phyloP scores from a whole-genome alignment of 1,284 basidiomycete species.

The Lentinus polychrous region DNA sequence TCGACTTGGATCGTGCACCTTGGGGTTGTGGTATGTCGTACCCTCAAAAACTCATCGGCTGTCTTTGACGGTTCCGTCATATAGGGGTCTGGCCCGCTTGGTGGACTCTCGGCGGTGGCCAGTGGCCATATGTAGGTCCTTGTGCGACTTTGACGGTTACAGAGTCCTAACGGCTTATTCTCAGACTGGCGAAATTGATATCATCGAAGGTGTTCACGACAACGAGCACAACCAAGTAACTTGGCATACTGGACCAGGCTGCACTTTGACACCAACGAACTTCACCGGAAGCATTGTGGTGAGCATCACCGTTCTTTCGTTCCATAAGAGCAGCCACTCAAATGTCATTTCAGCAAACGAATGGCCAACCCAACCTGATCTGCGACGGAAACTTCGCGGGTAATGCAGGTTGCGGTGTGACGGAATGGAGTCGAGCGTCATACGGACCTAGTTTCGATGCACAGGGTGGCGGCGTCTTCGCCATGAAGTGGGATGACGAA shows the following conservation, averaged over 20 bases:
- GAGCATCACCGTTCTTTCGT: constrained; percentile 16
- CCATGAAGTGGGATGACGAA: constrained; percentile 72
- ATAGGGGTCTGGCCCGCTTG: constrained; percentile 64
- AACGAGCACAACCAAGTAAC: constrained; percentile 73
- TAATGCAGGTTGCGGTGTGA: constrained; percentile 66
- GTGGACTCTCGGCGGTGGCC: constrained; percentile 48
- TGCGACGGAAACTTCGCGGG: constrained; percentile 46
- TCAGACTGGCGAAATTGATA: constrained; percentile 73
- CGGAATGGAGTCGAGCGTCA: constrained; percentile 63
- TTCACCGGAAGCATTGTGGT: constrained; percentile 56
- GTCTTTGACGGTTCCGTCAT: constrained; percentile 4
- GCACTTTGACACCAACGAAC: constrained; percentile 35
- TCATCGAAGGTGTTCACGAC: constrained; percentile 74
- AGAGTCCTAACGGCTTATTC: constrained; percentile 1
- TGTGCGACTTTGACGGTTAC: background rate
- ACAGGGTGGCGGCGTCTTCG: constrained; percentile 70
- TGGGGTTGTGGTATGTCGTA: constrained; percentile 60
- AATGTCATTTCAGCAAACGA: constrained; percentile 29
- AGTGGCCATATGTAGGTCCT: constrained; percentile 46
- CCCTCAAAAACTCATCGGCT: background rate
- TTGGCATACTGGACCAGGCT: constrained; percentile 58
- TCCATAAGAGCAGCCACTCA: background rate
- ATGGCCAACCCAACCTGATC: constrained; percentile 39
- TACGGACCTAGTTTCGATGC: constrained; percentile 69
- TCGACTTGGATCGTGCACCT: constrained; percentile 61